Base-by-base conservation (phyloP, 768 basidiomycete genomes). In the Bullera alba region DNA sequence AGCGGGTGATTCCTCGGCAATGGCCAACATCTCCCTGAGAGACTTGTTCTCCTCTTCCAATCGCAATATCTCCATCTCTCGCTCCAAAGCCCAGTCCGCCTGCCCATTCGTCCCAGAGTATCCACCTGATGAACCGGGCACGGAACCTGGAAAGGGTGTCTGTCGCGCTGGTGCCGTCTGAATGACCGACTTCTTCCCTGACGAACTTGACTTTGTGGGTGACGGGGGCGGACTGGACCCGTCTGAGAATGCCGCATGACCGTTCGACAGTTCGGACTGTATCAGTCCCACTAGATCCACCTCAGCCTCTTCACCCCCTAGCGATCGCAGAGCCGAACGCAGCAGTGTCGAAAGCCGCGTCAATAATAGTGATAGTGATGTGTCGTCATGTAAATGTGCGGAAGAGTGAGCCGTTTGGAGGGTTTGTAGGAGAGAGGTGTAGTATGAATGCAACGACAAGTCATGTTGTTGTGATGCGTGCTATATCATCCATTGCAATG, bases 401-500 rank as follows among this genome's bases (percentile, higher is more conserved):
- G 67, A 63, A 2, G 70, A 68, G 27, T 69, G 65, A 2, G 61
- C 67, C 3, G 70, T 67, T 44, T 65, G 73, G 1, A 71, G 50
- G n/a, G 59, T 54, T 48, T 66, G 69, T 5, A 96, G 80, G 8
- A 96, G 78, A 10, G 78, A 75, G 67, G 96, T 91, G 72, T 97
- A 97, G 68, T 97, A 91, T 43, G 84, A 82, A 44, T 85, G 85
- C 14, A 96, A 75, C 0, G 85, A 86, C 8, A 85, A 77, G 63
- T 95, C 88, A 65, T 96, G 89, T 55, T 85, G 84, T 65, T 91
- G 87, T 0, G 90, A 86, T n/a, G 91, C 87, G 55, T 85, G 75
- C 91, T 96, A 68, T 32, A 22, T 1, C 27, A 2, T 28, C 36
- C 36, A 46, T 38, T 52, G 4, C 14, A 28, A 14, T 12, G 32